A percentile compares a stretch with the other conserved stretches of the same genome.
phyloP scores from a whole-genome alignment of 2,329 filamentous ascomycete genomes.

The Phyllosticta citrichinensis region DNA sequence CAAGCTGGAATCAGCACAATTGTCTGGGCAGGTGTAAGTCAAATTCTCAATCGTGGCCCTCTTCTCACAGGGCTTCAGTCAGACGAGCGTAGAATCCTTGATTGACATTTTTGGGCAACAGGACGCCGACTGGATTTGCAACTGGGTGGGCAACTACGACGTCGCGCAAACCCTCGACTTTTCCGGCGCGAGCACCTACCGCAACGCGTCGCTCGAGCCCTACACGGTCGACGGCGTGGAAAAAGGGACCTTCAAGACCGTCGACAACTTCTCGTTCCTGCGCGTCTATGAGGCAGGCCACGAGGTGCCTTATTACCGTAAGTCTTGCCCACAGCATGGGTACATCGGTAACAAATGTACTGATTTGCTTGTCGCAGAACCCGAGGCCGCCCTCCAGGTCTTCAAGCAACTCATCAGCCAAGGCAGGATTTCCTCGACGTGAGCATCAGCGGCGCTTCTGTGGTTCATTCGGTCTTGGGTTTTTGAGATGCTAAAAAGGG shows the following conservation, averaged over 20 bases:
- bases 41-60: background rate
- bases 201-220: conserved; percentile 22
- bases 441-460: background rate
- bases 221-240: conserved; percentile 42
- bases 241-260: conserved; percentile 42
- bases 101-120: background rate
- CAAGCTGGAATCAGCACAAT: conserved; percentile 1
- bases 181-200: conserved; percentile 32
- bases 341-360: background rate
- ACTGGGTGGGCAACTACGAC: conserved; percentile 30
- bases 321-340: conserved; percentile 9
- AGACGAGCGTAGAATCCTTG: too few species aligned
- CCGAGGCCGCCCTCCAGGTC: conserved; percentile 35
- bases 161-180: conserved; percentile 40
- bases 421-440: conserved; percentile 27
- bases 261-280: conserved; percentile 41
- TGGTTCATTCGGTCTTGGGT: conserved; percentile 2
- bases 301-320: conserved; percentile 26
- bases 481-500: background rate
- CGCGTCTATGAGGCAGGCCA: conserved; percentile 40
- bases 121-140: conserved; percentile 42
- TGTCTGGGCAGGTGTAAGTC: conserved; percentile 4
- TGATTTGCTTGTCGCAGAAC: conserved; percentile 20
- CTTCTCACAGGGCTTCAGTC: background rate
- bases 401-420: conserved; percentile 38